Evolutionary conservation across 768 basidiomycete genomes (phyloP).

Genomic region (Collybiopsis confluens): DNA sequence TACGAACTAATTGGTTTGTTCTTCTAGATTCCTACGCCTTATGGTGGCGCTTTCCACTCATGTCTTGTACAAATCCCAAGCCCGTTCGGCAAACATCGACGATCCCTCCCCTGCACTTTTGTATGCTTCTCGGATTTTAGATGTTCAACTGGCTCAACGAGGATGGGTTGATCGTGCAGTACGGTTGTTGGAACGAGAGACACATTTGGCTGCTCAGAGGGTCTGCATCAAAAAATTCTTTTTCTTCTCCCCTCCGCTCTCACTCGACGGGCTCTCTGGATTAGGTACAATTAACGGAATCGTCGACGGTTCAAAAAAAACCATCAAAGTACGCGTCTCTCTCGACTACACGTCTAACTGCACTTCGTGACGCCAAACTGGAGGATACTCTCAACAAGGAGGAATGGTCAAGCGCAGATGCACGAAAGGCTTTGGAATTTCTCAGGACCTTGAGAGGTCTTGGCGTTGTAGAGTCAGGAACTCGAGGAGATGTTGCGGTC

Average conservation of each 20-base stretch:
- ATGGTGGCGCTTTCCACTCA: conserved; percentile 28
- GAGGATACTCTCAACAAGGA: conserved; percentile 17
- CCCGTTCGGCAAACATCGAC: background rate
- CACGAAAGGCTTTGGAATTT: conserved; percentile 21
- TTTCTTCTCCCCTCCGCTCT: background rate
- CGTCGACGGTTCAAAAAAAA: background rate
- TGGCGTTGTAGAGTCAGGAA: too few relatives aligned
- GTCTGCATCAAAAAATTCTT: too few relatives aligned
- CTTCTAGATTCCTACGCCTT: conserved; percentile 52
- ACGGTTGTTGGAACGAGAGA: background rate
- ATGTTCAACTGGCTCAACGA: background rate
- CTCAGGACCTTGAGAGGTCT: conserved; percentile 6
- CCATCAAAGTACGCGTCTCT: conserved; percentile 21
- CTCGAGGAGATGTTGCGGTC: too few relatives aligned
- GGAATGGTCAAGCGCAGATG: conserved; percentile 23
- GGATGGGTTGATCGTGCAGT: background rate
- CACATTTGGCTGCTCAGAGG: background rate
- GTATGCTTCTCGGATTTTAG: conserved; percentile 2
- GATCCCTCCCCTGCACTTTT: background rate
- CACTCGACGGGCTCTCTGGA: background rate
- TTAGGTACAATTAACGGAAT: conserved; percentile 7
- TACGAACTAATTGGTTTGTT: conserved; percentile 31
- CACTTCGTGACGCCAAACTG: conserved; percentile 27
- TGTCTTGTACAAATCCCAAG: background rate
- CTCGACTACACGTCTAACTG: conserved; percentile 25